Conservation (phyloP, 1,284 basidiomycete species). For the Tausonia pullulans region DNA sequence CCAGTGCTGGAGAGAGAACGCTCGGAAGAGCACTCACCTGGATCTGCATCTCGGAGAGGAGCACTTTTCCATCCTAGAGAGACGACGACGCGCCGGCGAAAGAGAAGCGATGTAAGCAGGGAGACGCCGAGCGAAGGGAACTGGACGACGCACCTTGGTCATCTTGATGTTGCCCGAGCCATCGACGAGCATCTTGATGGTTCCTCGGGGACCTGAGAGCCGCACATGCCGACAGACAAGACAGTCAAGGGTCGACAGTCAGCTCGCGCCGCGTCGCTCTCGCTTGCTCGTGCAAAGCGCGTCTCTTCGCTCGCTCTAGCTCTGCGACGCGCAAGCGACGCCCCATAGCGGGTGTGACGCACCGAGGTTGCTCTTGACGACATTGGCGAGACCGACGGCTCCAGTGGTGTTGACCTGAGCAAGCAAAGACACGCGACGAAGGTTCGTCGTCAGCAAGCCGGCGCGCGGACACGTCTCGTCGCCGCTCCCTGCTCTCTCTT, state of each 20-base stretch:
- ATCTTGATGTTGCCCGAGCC: slow-evolving; percentile 99
- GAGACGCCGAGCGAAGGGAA: neutral
- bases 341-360: slow-evolving; percentile 20
- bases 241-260: slow-evolving; percentile 7
- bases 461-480: neutral
- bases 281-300: neutral
- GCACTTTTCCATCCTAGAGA: slow-evolving; percentile 77
- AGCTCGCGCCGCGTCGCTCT: neutral
- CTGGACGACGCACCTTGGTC: slow-evolving; percentile 58
- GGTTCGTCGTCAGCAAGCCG: slow-evolving; percentile 17
- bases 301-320: neutral
- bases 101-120: neutral
- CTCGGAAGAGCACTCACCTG: slow-evolving; percentile 40
- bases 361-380: slow-evolving; percentile 96
- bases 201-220: slow-evolving; percentile 72
- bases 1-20: neutral
- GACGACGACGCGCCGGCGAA: neutral
- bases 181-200: slow-evolving; percentile 98
- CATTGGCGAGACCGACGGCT: slow-evolving; percentile 92
- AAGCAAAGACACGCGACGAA: slow-evolving; percentile 13
- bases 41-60: slow-evolving; percentile 99
- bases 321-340: neutral
- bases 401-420: slow-evolving; percentile 73
- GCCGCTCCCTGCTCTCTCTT: no score
- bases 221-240: slow-evolving; percentile 16